Evolutionary conservation across 495 filamentous ascomycete species (phyloP), one percentile per base, ranked within the genome.

Genomic region (Hypoxylon rickii): DNA sequence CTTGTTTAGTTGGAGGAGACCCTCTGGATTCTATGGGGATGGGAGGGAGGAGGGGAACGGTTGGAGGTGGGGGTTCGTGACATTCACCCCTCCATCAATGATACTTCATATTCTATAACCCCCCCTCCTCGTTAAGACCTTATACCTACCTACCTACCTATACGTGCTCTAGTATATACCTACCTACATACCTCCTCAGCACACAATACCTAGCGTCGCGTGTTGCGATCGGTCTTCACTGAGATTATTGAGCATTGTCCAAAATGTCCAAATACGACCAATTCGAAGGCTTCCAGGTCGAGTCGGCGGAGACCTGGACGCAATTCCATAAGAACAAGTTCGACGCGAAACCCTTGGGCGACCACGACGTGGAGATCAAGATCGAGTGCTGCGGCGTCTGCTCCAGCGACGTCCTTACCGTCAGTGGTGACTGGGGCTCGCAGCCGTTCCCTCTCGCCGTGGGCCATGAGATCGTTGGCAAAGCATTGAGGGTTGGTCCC

Each of bases 261-360:
- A 61, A 54, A 56, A 69, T 66, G 66, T 62, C 65, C n/a, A 62
- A 63, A 34, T 51, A 55, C 65, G 65, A 68, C 37, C 65, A 68
- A 26, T 68, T 57, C 62, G 76, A 74, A 20, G 80, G 80, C 44
- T 83, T 83, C 69, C 79, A 82, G 65, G 76, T 81, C 68, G 66
- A 80, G 29, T 75, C 76, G 7, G 65, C 79, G 0, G 72, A 74
- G 8, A 77, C 73, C 21, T 82, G 77, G 78, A 72, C 72, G 8
- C 67, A 79, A 7, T 81, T 82, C 65, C 72, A 79, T 61, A 81
- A 81, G 68, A 78, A 79, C 67, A 76, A 81, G 59, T 79, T 81
- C 68, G 70, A 71, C 20, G 78, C 80, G 3, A 83, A 83, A 68
- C 80, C 81, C 4, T 83, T 84, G 42, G 79, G 78, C 38, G 77